These are phyloP conservation scores for Clohesyomyces aquaticus DNA, from an alignment of 495 filamentous ascomycete species.

Conservation along the genomic window DNA sequence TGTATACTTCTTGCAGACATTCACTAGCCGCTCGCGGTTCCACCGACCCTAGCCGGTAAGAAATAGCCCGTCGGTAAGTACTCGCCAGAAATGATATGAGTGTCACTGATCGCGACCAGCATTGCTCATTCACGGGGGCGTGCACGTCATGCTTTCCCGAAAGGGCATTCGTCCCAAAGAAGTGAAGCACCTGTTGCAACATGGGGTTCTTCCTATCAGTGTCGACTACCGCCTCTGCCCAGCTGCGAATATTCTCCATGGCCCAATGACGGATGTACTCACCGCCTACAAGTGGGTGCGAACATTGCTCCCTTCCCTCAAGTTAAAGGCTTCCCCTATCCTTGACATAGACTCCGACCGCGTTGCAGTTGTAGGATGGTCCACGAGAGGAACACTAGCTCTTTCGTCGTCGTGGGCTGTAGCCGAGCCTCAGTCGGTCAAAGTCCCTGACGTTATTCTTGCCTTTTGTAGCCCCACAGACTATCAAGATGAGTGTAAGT, in stretches of 20 bases:
- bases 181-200: conserved; percentile 41
- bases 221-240: conserved; percentile 62
- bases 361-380: background rate
- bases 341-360: background rate
- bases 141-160: background rate
- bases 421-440: no score
- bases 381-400: background rate
- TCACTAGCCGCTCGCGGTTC: no score
- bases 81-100: no score
- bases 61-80: no score
- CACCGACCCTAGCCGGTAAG: no score
- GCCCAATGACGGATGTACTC: conserved; percentile 24
- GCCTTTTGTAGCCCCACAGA: no score
- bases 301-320: background rate
- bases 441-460: no score
- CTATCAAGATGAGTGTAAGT: no score
- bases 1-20: no score
- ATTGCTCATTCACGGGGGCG: background rate
- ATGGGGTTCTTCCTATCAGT: conserved; percentile 57
- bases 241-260: conserved; percentile 52
- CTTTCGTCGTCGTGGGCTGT: background rate
- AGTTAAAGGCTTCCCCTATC: background rate
- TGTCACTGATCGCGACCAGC: no score
- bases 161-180: background rate
- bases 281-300: background rate